Percentiles rank a stretch among this genome's conserved stretches.
Conservation (phyloP, 1,139 yeast genomes). For the Candida tetrigidarum region DNA sequence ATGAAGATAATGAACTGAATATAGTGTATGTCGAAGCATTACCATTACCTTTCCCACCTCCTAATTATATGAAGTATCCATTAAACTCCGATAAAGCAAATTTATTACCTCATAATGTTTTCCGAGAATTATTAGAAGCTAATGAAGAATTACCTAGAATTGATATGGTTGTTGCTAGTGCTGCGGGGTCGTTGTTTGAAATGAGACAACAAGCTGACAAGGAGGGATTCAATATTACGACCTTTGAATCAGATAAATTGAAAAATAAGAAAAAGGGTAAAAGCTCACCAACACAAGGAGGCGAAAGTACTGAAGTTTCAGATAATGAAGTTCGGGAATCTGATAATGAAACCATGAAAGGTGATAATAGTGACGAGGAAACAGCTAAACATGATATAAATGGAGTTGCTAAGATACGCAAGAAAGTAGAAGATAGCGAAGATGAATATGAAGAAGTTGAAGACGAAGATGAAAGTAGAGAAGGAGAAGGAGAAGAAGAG, state of each 20-base stretch:
- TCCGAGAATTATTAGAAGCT: slow-evolving; percentile 42
- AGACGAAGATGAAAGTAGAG: slow-evolving; percentile 1
- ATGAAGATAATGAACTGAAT: slow-evolving; percentile 1
- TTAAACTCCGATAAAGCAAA: slow-evolving; percentile 40
- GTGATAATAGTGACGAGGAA: neutral
- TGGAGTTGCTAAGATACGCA: too few species aligned
- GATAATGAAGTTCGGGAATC: slow-evolving; percentile 1
- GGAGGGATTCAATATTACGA: slow-evolving; percentile 34
- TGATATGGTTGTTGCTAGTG: slow-evolving; percentile 55
- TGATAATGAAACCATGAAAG: neutral
- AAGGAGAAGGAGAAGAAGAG: slow-evolving; percentile 5
- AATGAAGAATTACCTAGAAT: slow-evolving; percentile 41
- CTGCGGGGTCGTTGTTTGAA: slow-evolving; percentile 50
- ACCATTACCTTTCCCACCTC: slow-evolving; percentile 53
- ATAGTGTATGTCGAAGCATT: slow-evolving; percentile 33
- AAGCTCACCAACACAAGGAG: neutral
- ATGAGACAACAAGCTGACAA: slow-evolving; percentile 36
- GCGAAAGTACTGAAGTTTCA: slow-evolving; percentile 2
- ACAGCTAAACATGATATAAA: neutral
- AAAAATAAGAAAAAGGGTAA: slow-evolving; percentile 2
- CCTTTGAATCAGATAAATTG: slow-evolving; percentile 12
- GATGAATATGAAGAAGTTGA: slow-evolving; percentile 5
- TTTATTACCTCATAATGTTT: slow-evolving; percentile 42
- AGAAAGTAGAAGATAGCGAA: neutral
- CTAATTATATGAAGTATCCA: slow-evolving; percentile 55